Base-by-base conservation (phyloP, 306 rosid species). In the Casuarina glauca region DNA sequence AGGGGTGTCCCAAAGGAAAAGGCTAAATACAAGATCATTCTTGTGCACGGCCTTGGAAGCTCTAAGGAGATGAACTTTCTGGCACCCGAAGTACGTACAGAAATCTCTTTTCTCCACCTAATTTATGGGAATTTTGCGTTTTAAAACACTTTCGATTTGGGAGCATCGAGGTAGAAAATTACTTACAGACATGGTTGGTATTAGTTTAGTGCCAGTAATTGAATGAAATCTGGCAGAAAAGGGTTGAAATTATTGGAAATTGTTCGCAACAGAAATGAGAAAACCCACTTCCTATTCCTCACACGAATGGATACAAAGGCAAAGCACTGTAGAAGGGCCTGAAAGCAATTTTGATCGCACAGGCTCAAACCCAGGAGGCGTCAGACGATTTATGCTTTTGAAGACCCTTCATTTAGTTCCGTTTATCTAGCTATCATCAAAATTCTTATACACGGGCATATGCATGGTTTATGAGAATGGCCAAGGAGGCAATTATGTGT, bases 21-120 rank as follows among this genome's bases (percentile, higher is more conserved):
- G 45, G 69, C 90, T 0, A 79, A 80, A 4, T 78, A 50, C 88
- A 87, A 46, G 76, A 87, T 84, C 80, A 42, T 87, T 74, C 26
- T 87, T 41, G 79, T 75, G 35, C 90, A 87, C 85, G 90, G 90
- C 75, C 80, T 87, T 75, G 90, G 88, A 19, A 87, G 90, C 85
- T 87, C 90, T n/a, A 87, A 87, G 76, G 90, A 87, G 17, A 84
- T 87, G 90, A 87, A 61, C 69, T 82, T 87, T 72, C 79, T 77
- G 13, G 88, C 83, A 26, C 79, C 90, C 64, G 87, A 87, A 80
- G 90, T 84, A 82, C 50, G 8, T 35, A 38, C 69, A 12, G 50
- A 16, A 62, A 0, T 61, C n/a, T 62, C 76, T 19, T 39, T 19
- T 52, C 70, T 50, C 20, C n/a, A 4, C 45, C 36, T 11, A 64